Evolutionary conservation across 2,329 filamentous ascomycete species (phyloP), one percentile per base, ranked within the genome.

Genomic region (Xylaria sp.): DNA sequence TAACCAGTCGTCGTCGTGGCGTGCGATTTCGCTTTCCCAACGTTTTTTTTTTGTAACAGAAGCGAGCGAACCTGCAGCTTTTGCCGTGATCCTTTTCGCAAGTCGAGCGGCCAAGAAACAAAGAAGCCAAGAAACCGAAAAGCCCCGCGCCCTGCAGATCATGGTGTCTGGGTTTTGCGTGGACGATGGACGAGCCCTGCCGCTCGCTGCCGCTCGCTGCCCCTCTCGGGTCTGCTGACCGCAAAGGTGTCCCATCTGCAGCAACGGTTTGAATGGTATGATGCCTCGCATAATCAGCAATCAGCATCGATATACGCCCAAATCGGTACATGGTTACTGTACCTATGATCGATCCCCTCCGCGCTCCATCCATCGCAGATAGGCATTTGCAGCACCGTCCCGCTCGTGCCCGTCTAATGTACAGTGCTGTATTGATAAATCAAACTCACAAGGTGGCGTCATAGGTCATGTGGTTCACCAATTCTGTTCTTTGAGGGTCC

Each of bases 81-180:
- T 40, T 10, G 10, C 40, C 19, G 35, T 23, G 27, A 38, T 51
- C 47, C 29, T 19, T n/a, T n/a, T 41, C 37, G 47, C 53, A 38
- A 54, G 27, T 60, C 15, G 17, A 37, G 31, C 43, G 41, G 29
- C 49, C 44, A 38, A 59, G 33, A 56, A 63, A 23, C 11, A 15
- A 19, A 21, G 17, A 53, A 44, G 43, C 49, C 44, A 38, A 59
- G 33, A 56, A 63, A 23, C 11, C 19, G 25, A 21, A 19, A 53
- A 44, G 43, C 56, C 51, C 60, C 58, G 54, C 54, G 60, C 38
- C 49, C 62, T 58, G 62, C 53, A 58, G 62, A 64, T 64, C 62
- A 61, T 58, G n/a, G n/a, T 44, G 49, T 54, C 58, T 40, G 27
- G 27, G 44, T 43, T 38, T 49, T 33, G 35, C n/a, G n/a, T n/a